Evolutionary conservation across 805 yeast species (phyloP).

Genomic region (Henningerozyma blattae): DNA sequence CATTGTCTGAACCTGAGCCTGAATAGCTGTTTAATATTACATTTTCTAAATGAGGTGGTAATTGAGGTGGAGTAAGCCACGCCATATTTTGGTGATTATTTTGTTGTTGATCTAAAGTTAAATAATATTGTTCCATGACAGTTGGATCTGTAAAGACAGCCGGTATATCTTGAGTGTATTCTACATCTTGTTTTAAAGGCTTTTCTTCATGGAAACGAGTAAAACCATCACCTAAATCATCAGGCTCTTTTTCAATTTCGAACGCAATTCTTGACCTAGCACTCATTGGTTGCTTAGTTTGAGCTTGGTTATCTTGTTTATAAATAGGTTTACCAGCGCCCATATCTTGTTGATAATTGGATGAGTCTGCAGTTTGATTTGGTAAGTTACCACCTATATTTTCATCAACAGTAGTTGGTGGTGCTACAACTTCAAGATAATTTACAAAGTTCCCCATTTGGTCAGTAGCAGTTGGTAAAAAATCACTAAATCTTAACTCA

Average conservation of each 20-base stretch:
- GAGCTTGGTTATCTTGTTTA: not conserved
- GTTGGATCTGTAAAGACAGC: conserved; percentile 77
- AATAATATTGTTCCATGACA: conserved; percentile 77
- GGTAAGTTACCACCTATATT: conserved; percentile 1
- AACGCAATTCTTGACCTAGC: conserved; percentile 41
- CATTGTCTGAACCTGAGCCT: conserved; percentile 25
- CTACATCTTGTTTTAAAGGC: conserved; percentile 15
- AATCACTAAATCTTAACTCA: conserved; percentile 79
- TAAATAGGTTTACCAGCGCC: not conserved
- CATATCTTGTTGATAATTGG: not conserved
- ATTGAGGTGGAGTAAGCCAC: conserved; percentile 80
- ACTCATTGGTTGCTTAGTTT: conserved; percentile 12
- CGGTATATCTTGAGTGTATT: conserved; percentile 59
- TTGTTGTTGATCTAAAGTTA: conserved; percentile 62
- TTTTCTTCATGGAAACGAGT: conserved; percentile 62
- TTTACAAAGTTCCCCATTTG: conserved; percentile 93
- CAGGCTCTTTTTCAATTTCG: conserved; percentile 27
- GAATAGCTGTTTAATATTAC: conserved; percentile 74
- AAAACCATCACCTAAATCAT: conserved; percentile 77
- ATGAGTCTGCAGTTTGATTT: not conserved
- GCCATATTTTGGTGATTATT: conserved; percentile 45
- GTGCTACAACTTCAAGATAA: conserved; percentile 61
- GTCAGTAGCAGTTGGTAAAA: conserved; percentile 92
- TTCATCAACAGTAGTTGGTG: conserved; percentile 17
- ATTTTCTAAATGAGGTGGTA: conserved; percentile 93